These are phyloP conservation scores for Fonsecaea nubica DNA, from an alignment of 2,329 filamentous ascomycete genomes.

Conservation along the genomic window DNA sequence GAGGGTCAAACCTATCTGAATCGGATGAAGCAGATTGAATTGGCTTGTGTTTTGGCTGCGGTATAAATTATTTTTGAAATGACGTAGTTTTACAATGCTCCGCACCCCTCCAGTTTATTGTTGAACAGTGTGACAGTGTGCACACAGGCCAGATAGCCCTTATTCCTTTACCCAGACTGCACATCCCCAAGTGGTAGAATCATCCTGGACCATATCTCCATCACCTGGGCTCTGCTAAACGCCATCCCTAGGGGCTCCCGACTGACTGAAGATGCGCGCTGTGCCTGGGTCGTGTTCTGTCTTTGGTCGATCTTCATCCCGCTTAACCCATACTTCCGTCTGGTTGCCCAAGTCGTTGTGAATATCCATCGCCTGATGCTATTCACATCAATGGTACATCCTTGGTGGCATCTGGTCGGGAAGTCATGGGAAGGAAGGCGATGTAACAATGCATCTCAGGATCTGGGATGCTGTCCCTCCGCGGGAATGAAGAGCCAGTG, in stretches of 20 bases:
- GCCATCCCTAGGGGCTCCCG: background rate
- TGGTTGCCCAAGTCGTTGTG: background rate
- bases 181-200: background rate
- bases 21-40: background rate
- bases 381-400: background rate
- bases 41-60: background rate
- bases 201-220: background rate
- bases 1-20: background rate
- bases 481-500: background rate
- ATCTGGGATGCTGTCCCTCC: background rate
- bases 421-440: background rate
- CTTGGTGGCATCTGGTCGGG: background rate
- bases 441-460: background rate
- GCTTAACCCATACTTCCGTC: background rate
- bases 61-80: slow-evolving; percentile 24
- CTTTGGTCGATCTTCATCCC: background rate
- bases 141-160: background rate
- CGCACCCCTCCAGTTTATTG: background rate
- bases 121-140: background rate
- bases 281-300: background rate
- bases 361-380: background rate
- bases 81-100: slow-evolving; percentile 27
- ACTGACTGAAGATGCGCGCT: background rate
- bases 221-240: background rate
- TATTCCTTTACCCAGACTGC: background rate